Conservation (phyloP, 306 rosid species). For the Prunus davidiana region DNA sequence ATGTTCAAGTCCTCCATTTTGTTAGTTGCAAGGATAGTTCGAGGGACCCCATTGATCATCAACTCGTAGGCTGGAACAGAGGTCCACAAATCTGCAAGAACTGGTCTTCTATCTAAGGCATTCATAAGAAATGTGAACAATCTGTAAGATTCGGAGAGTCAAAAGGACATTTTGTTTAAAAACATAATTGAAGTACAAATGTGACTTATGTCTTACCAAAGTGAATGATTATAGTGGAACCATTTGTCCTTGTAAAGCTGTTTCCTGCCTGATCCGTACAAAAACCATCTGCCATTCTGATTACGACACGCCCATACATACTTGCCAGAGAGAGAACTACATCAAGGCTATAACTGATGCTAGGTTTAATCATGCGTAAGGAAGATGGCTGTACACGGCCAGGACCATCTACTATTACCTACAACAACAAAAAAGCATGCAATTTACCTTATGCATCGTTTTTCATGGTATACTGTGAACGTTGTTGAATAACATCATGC, state of each 20-base stretch:
- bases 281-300: conserved; percentile 38
- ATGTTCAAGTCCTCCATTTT: conserved; percentile 48
- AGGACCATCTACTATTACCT: conserved; percentile 51
- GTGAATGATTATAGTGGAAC: conserved; percentile 49
- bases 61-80: conserved; percentile 62
- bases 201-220: conserved; percentile 38
- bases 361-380: conserved; percentile 34
- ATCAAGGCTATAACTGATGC: conserved; percentile 41
- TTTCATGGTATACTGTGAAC: background rate
- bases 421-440: conserved; percentile 13
- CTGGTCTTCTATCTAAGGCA: conserved; percentile 61
- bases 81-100: conserved; percentile 62
- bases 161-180: background rate
- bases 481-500: background rate
- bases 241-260: conserved; percentile 40
- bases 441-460: background rate
- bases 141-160: background rate
- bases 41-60: conserved; percentile 48
- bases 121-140: conserved; percentile 10
- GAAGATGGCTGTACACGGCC: conserved; percentile 44
- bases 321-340: conserved; percentile 30
- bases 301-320: conserved; percentile 36
- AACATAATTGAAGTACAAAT: background rate
- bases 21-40: conserved; percentile 61
- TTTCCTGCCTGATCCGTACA: conserved; percentile 68